These are phyloP conservation scores for Blumeriella jaapii DNA, from an alignment of 2,329 filamentous ascomycete genomes.

Conservation along the genomic window DNA sequence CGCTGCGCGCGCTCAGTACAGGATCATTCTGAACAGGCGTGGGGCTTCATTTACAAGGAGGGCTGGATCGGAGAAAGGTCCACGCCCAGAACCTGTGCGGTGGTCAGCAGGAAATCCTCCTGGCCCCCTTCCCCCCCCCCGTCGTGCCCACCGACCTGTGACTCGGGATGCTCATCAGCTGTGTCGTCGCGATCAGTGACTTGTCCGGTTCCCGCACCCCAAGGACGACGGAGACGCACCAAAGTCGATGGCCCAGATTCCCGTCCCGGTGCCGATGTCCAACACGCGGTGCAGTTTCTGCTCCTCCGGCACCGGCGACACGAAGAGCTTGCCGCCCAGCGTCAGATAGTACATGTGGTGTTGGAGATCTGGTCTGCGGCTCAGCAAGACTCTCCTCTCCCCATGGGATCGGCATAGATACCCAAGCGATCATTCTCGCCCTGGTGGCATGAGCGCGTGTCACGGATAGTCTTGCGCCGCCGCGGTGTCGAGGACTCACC, in stretches of 20 bases:
- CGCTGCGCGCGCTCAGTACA: slow-evolving; percentile 11
- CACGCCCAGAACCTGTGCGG: slow-evolving; percentile 25
- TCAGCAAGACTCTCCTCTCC: not conserved
- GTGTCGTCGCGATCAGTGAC: slow-evolving; percentile 8
- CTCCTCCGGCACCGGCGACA: slow-evolving; percentile 20
- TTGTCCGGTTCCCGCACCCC: too few species aligned
- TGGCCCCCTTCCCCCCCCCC: too few species aligned
- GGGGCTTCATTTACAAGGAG: slow-evolving; percentile 17
- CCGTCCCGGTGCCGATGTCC: slow-evolving; percentile 10
- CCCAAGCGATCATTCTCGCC: slow-evolving; percentile 12
- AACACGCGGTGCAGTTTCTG: slow-evolving; percentile 12
- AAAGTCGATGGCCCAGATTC: slow-evolving; percentile 3
- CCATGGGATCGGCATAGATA: not conserved
- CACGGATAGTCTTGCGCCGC: too few species aligned
- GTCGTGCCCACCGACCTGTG: not conserved
- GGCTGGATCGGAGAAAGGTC: slow-evolving; percentile 33
- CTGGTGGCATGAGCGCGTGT: not conserved
- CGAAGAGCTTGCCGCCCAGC: slow-evolving; percentile 24
- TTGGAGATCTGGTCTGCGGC: slow-evolving; percentile 25
- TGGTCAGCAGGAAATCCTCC: too few species aligned
- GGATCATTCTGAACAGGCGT: not conserved
- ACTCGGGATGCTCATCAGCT: slow-evolving; percentile 14
- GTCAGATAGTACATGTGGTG: slow-evolving; percentile 29
- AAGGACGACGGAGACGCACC: too few species aligned
- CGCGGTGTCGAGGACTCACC: too few species aligned